A percentile compares a stretch with the other conserved stretches of the same genome.
Evolutionary conservation across 2,329 filamentous ascomycete genomes (phyloP).

Genomic region (Blumeriella jaapii): DNA sequence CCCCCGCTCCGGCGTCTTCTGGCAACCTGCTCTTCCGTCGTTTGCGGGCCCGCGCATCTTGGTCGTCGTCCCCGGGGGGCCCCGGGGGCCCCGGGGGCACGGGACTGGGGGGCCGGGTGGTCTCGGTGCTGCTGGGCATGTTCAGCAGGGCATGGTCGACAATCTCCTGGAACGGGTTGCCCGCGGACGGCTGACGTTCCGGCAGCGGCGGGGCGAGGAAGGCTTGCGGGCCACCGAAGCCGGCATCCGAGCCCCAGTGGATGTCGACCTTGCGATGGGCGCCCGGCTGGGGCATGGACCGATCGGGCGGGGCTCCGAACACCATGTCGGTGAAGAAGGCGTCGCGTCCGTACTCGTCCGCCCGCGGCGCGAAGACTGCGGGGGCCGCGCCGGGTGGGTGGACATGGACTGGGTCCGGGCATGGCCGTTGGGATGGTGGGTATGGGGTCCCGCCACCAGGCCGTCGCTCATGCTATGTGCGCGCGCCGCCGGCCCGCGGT

Average conservation of each 20-base stretch:
- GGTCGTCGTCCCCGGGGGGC: slow-evolving; percentile 12
- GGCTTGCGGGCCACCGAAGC: slow-evolving; percentile 45
- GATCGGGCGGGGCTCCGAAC: slow-evolving; percentile 16
- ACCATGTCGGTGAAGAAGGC: slow-evolving; percentile 21
- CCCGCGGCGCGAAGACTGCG: slow-evolving; percentile 10
- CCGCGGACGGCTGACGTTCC: slow-evolving; percentile 46
- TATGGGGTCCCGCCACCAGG: slow-evolving; percentile 14
- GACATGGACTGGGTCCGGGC: slow-evolving; percentile 20
- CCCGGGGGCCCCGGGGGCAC: slow-evolving; percentile 14
- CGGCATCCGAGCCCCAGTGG: slow-evolving; percentile 59
- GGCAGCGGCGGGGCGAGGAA: slow-evolving; percentile 46
- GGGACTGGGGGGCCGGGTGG: slow-evolving; percentile 49
- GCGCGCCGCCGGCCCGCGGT: slow-evolving; percentile 20
- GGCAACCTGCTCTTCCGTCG: slow-evolving; percentile 44
- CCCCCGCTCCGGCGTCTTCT: slow-evolving; percentile 34
- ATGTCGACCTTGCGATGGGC: slow-evolving; percentile 31
- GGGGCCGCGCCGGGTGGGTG: slow-evolving; percentile 11
- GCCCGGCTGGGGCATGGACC: slow-evolving; percentile 10
- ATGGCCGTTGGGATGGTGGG: slow-evolving; percentile 13
- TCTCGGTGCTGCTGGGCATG: slow-evolving; percentile 41
- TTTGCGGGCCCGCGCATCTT: slow-evolving; percentile 35
- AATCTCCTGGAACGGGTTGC: slow-evolving; percentile 42
- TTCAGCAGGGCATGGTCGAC: slow-evolving; percentile 41
- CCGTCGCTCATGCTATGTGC: slow-evolving; percentile 24
- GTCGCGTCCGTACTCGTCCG: slow-evolving; percentile 17